Evolutionary conservation across 495 filamentous ascomycete species (phyloP).

Genomic region (Clavariopsis aquatica): DNA sequence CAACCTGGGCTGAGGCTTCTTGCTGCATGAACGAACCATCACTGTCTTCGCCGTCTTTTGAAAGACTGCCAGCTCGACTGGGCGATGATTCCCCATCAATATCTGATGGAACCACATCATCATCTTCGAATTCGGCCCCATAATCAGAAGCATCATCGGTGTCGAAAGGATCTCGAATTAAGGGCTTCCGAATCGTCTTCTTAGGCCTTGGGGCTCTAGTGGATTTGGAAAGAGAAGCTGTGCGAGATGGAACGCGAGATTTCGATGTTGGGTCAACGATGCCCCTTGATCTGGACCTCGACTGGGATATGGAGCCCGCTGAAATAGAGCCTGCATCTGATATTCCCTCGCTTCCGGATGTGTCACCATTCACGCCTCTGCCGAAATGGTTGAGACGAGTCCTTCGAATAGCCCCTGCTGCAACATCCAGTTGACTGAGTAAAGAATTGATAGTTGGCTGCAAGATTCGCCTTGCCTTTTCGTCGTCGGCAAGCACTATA

Average conservation of each 20-base stretch:
- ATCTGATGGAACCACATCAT: neutral
- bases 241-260: neutral
- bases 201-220: neutral
- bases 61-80: neutral
- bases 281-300: neutral
- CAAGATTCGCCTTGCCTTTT: conserved; percentile 59
- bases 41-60: neutral
- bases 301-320: neutral
- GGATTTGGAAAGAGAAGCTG: neutral
- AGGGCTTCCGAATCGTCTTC: neutral
- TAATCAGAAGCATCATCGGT: conserved; percentile 19
- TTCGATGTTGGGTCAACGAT: neutral
- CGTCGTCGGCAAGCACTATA: conserved; percentile 61
- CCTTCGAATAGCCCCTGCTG: conserved; percentile 68
- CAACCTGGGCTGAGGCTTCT: neutral
- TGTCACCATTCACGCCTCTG: conserved; percentile 11
- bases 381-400: conserved; percentile 48
- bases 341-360: conserved; percentile 28
- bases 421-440: conserved; percentile 62
- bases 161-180: neutral
- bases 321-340: conserved; percentile 18
- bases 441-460: conserved; percentile 65
- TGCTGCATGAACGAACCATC: neutral
- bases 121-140: neutral
- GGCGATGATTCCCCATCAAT: neutral